phyloP scores from a whole-genome alignment of 495 filamentous ascomycete genomes.

The Aspergillus heteromorphus region DNA sequence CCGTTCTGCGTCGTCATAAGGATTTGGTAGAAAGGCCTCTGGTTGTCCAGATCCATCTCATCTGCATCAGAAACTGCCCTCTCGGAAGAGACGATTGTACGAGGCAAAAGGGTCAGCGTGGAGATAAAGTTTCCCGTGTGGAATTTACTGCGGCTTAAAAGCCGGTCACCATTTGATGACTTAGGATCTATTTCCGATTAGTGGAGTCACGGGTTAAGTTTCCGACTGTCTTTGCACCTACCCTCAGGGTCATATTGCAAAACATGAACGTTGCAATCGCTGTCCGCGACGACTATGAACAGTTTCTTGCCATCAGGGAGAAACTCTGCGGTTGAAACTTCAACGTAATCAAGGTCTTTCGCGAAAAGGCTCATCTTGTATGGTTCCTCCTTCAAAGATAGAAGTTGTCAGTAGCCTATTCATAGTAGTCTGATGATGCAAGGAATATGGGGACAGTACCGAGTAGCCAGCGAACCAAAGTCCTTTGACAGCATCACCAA shows the following conservation, averaged over 20 bases:
- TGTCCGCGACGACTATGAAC: constrained; percentile 75
- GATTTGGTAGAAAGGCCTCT: constrained; percentile 44
- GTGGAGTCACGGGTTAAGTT: not conserved
- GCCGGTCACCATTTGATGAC: constrained; percentile 79
- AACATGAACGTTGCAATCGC: constrained; percentile 79
- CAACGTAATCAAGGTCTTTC: constrained; percentile 69
- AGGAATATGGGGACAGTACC: constrained; percentile 34
- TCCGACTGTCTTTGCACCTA: constrained; percentile 24
- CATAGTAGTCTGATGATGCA: not conserved
- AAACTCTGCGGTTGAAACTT: constrained; percentile 80
- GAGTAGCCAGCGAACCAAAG: constrained; percentile 93
- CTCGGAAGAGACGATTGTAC: constrained; percentile 47
- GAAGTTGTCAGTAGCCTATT: not conserved
- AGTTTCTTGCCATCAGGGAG: constrained; percentile 80
- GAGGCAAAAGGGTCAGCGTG: constrained; percentile 69
- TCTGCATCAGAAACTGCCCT: constrained; percentile 26
- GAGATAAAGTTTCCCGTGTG: constrained; percentile 74
- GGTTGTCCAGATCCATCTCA: constrained; percentile 36
- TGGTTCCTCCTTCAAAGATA: constrained; percentile 61
- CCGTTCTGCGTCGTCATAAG: constrained; percentile 71
- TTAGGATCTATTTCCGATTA: constrained; percentile 65
- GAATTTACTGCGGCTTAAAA: constrained; percentile 83
- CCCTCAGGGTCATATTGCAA: constrained; percentile 92
- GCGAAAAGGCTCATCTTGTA: constrained; percentile 94
- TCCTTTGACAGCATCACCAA: constrained; percentile 87